Percentiles rank a stretch among this genome's conserved stretches.
Conservation (phyloP, 768 basidiomycete species). For the Lentinus brumalis region DNA sequence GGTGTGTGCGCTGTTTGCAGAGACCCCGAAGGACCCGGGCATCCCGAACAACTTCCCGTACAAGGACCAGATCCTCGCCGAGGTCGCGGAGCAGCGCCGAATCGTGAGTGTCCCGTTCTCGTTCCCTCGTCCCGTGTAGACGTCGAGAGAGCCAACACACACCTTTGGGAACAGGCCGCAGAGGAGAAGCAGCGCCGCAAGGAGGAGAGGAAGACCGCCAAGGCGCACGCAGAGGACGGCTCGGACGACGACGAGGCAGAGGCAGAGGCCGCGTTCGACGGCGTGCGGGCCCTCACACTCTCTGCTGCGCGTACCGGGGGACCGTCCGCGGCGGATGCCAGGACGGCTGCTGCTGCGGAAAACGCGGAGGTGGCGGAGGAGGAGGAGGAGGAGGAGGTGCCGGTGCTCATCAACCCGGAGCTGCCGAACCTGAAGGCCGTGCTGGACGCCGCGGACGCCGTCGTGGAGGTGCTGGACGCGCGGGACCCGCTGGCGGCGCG, state of each 20-base stretch:
- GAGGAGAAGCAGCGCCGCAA: constrained; percentile 74
- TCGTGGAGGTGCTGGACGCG: constrained; percentile 82
- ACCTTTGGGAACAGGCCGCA: constrained; percentile 50
- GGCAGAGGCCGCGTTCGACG: constrained; percentile 38
- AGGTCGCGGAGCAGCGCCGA: constrained; percentile 81
- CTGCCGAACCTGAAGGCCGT: constrained; percentile 65
- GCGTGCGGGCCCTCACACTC: constrained; percentile 40
- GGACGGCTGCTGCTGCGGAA: too few relatives aligned
- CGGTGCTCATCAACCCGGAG: constrained; percentile 63
- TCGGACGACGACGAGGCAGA: constrained; percentile 23
- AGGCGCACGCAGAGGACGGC: constrained; percentile 32
- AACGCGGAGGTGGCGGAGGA: constrained; percentile 29
- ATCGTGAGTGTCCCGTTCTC: constrained; percentile 46
- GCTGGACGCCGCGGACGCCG: constrained; percentile 74
- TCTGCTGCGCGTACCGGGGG: background rate
- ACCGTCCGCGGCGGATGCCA: background rate
- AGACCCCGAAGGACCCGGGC: constrained; percentile 86
- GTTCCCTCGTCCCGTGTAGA: background rate
- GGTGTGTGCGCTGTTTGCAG: constrained; percentile 36
- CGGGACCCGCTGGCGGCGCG: constrained; percentile 78
- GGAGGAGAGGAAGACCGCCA: constrained; percentile 60
- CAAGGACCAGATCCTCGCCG: constrained; percentile 93
- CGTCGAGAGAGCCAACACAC: too few relatives aligned
- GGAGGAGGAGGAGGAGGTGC: constrained; percentile 54
- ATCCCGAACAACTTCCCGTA: constrained; percentile 93